Conservation (phyloP, 441 rosid genomes). For the Populus hybrid region DNA sequence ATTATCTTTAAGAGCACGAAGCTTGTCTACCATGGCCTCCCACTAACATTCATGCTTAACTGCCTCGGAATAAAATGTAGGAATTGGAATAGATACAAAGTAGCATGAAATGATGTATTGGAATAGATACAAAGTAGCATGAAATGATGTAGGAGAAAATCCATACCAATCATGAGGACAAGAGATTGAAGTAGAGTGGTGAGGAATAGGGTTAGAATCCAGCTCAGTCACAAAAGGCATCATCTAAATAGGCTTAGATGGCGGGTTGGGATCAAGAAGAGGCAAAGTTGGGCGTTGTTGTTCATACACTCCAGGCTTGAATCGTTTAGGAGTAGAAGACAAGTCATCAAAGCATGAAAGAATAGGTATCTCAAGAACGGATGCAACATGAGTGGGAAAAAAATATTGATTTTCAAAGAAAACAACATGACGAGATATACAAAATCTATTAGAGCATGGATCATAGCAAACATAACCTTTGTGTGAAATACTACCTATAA, state of each 20-base stretch:
- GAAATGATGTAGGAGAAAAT: neutral
- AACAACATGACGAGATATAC: neutral
- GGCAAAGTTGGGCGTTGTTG: neutral
- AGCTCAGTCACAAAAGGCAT: neutral
- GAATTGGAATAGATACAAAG: neutral
- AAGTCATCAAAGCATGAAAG: conserved; percentile 10
- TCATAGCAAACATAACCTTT: conserved; percentile 1
- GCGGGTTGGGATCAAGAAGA: neutral
- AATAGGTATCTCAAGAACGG: neutral
- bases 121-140: neutral
- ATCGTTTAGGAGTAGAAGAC: neutral
- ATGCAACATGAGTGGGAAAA: neutral
- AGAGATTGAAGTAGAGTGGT: neutral
- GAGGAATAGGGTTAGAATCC: neutral
- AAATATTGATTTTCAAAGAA: conserved; percentile 2
- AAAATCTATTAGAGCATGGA: neutral
- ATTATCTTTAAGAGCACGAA: neutral
- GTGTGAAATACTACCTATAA: neutral
- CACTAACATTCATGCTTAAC: neutral
- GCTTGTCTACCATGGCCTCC: neutral
- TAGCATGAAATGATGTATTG: conserved; percentile 2
- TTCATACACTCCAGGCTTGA: neutral
- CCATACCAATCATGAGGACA: neutral
- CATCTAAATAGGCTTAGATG: neutral
- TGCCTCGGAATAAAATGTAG: neutral